A percentile compares a stretch with the other conserved stretches of the same genome.
phyloP scores from a whole-genome alignment of 108 stramenopile species.

The Nannochloropsis oceanica region DNA sequence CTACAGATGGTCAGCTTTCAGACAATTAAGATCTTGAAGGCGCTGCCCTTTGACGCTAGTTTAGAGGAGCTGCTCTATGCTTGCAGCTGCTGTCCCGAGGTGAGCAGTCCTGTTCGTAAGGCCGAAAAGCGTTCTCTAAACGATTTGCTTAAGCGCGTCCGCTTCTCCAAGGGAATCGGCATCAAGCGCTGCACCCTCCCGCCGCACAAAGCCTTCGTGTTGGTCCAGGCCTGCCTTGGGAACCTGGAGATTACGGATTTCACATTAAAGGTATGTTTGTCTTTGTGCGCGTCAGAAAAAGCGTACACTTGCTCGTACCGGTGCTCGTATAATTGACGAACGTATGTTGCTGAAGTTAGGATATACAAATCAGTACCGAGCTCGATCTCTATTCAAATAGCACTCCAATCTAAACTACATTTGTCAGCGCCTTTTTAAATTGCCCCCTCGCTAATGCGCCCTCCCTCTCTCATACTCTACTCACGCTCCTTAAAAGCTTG shows the following conservation, averaged over 20 bases:
- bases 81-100: constrained; percentile 26
- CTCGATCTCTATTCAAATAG: too few species aligned
- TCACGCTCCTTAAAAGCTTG: background rate
- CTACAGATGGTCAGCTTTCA: background rate
- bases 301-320: too few species aligned
- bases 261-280: background rate
- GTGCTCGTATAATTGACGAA: too few species aligned
- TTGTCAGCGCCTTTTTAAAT: too few species aligned
- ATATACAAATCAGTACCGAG: too few species aligned
- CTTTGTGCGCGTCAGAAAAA: too few species aligned
- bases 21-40: background rate
- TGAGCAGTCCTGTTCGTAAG: constrained; percentile 19
- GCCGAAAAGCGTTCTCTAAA: constrained; percentile 30
- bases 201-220: background rate
- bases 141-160: constrained; percentile 25
- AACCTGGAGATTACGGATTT: background rate
- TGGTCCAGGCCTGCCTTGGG: background rate
- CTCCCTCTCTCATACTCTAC: too few species aligned
- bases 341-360: too few species aligned
- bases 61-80: background rate
- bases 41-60: background rate
- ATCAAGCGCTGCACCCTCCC: background rate
- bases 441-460: too few species aligned
- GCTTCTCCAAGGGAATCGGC: background rate
- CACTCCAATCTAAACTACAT: too few species aligned